Conservation (phyloP, 345 rosid species). For the Gossypium arboreum region DNA sequence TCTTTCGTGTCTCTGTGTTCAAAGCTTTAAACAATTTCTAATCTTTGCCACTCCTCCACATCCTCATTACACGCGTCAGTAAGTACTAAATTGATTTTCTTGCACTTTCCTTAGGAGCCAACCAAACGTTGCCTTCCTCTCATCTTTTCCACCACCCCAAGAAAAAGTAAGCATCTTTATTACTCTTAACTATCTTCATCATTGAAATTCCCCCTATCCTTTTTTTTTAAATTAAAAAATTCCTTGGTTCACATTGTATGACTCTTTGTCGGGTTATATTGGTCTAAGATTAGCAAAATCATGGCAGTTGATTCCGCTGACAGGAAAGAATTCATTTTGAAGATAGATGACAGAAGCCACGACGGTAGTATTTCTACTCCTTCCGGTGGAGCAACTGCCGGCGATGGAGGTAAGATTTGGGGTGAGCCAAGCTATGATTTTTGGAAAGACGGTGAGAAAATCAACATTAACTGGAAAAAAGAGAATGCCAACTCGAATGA, state of each 20-base stretch:
- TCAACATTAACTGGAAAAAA: constrained; percentile 16
- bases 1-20: not conserved
- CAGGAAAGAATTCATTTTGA: constrained; percentile 35
- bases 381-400: constrained; percentile 15
- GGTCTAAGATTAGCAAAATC: not conserved
- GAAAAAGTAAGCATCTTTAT: not conserved
- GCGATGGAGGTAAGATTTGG: constrained; percentile 36
- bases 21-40: no score
- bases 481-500: not conserved
- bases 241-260: not conserved
- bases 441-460: constrained; percentile 25
- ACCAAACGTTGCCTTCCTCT: constrained; percentile 1
- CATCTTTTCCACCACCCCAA: constrained; percentile 16
- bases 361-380: constrained; percentile 19
- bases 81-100: not conserved
- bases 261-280: not conserved
- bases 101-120: constrained; percentile 13
- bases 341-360: constrained; percentile 27
- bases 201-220: not conserved
- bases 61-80: constrained; percentile 8
- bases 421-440: constrained; percentile 60
- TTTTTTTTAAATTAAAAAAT: not conserved
- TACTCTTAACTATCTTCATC: not conserved
- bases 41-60: not conserved
- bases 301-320: constrained; percentile 44